Percentiles rank a stretch among this genome's conserved stretches.
Conservation (phyloP, 2,329 filamentous ascomycete genomes). For the Magnaporthiopsis incrustans region DNA sequence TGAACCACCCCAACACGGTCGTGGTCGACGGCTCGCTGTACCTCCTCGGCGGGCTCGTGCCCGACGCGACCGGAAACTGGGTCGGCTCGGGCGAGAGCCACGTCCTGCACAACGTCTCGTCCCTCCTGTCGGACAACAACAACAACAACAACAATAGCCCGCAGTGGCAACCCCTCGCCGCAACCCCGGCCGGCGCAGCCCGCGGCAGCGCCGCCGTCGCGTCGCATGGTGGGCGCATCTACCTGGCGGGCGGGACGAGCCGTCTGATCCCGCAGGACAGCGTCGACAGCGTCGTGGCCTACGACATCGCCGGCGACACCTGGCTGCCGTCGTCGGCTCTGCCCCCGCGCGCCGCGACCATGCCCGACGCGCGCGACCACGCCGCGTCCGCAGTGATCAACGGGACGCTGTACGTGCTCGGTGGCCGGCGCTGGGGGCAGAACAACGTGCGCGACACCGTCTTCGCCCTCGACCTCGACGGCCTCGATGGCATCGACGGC, state of each 20-base stretch:
- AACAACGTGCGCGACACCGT: slow-evolving; percentile 25
- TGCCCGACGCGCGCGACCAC: slow-evolving; percentile 24
- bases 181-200: slow-evolving; percentile 16
- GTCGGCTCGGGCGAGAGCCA: slow-evolving; percentile 2
- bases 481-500: slow-evolving; percentile 8
- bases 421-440: slow-evolving; percentile 23
- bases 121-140: background rate
- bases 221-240: slow-evolving; percentile 21
- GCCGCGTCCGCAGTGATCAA: slow-evolving; percentile 18
- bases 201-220: slow-evolving; percentile 25
- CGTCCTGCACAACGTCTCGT: background rate
- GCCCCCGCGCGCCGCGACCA: slow-evolving; percentile 15
- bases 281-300: slow-evolving; percentile 22
- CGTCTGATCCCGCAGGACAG: slow-evolving; percentile 17
- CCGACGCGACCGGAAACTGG: slow-evolving; percentile 1
- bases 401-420: slow-evolving; percentile 25
- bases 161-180: background rate
- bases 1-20: slow-evolving; percentile 5
- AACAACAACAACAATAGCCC: too few species aligned
- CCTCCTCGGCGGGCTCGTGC: slow-evolving; percentile 2
- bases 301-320: slow-evolving; percentile 16
- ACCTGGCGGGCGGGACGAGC: slow-evolving; percentile 28
- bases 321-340: slow-evolving; percentile 15
- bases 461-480: slow-evolving; percentile 23
- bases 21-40: slow-evolving; percentile 1